Evolutionary conservation across 768 basidiomycete genomes (phyloP), one percentile per base, ranked within the genome.

Genomic region (Agaricus bisporus): DNA sequence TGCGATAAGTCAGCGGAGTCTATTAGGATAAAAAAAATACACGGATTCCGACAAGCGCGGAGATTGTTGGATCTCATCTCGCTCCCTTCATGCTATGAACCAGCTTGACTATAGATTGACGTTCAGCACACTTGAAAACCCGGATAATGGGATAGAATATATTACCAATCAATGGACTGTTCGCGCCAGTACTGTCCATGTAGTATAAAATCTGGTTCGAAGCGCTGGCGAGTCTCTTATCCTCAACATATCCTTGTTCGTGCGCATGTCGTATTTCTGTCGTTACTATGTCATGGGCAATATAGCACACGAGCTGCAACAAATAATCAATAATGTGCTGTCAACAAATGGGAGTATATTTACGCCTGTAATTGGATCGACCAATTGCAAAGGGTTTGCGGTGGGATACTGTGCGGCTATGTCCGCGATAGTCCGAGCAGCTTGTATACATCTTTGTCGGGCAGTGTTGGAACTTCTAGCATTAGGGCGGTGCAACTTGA

Each of bases 401-500:
- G 38, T 38, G 9, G 52, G 52, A 14, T 22, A 47, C 4, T 44
- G 36, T 36, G n/a, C 22, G 22, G 52, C 22, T 15, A 54, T 47
- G 18, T 47, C 52, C 10, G 52, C 44, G 18, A 54, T 54, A 3
- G 35, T 25, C 20, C 26, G 36, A 14, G 52, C 52, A n/a, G 52
- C 52, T 9, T 28, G 45, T 18, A 54, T 38, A 20, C 52, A 54
- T 25, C 26, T 47, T n/a, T 54, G 52, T 11, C 52, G 36, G 5
- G 52, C 39, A 6, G 52, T 54, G 36, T 20, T 39, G 26, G 52
- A 54, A 7, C 38, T 28, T 32, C 18, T 17, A 26, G 44, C 52
- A 18, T 38, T 48, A 12, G 44, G 45, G 11, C 52, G 37, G n/a
- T 54, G 52, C 20, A 65, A 51, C 46, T 62, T 65, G 47, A 73